These are phyloP conservation scores for Quercus agrifolia DNA, from an alignment of 306 rosid genomes.

Conservation along the genomic window DNA sequence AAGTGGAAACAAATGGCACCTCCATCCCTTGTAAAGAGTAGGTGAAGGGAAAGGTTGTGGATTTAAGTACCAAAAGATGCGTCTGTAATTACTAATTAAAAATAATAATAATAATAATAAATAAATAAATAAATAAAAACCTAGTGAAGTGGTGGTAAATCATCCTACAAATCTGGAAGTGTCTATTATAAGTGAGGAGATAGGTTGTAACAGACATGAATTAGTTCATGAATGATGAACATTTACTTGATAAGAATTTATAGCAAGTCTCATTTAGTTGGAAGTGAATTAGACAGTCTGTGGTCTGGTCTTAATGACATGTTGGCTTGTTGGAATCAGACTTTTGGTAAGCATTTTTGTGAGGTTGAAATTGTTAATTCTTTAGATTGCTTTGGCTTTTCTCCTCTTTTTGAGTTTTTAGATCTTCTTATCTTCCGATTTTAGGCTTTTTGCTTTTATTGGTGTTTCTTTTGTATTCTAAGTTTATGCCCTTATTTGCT, in stretches of 20 bases:
- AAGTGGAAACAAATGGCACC: background rate
- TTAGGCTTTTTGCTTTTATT: background rate
- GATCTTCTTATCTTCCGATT: background rate
- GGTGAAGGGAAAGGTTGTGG: too few relatives aligned
- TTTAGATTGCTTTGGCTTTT: background rate
- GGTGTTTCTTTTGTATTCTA: too few relatives aligned
- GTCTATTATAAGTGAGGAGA: background rate
- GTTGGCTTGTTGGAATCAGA: too few relatives aligned
- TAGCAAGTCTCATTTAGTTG: background rate
- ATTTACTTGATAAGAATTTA: background rate
- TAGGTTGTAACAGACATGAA: background rate
- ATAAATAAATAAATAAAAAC: too few relatives aligned
- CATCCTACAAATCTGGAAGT: background rate
- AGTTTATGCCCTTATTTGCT: background rate
- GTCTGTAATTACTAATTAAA: too few relatives aligned
- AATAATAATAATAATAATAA: too few relatives aligned
- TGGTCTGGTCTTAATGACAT: too few relatives aligned
- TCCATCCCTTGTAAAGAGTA: too few relatives aligned
- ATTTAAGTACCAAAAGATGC: too few relatives aligned
- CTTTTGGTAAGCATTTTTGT: background rate
- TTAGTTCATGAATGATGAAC: background rate
- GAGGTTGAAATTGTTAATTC: background rate
- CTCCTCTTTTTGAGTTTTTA: background rate
- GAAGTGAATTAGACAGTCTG: background rate
- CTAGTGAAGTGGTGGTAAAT: too few relatives aligned